Percentiles rank a stretch among this genome's conserved stretches.
Evolutionary conservation across 257 asterid genomes (phyloP).

Genomic region (Scutellaria barbata): DNA sequence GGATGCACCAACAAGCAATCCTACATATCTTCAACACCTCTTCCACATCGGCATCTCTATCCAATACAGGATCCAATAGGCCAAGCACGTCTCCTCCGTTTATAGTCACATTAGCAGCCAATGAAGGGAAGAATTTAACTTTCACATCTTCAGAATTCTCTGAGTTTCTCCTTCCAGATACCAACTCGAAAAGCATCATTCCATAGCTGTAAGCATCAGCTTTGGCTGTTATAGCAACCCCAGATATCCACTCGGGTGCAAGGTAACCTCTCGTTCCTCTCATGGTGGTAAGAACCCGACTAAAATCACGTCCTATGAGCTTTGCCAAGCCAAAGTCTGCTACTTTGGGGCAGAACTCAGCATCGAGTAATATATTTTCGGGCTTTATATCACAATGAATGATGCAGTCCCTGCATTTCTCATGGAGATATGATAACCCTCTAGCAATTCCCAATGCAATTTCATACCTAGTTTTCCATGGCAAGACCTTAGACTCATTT

Average conservation of each 20-base stretch:
- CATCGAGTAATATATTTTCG: slow-evolving; percentile 49
- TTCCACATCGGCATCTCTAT: slow-evolving; percentile 34
- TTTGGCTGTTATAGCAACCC: slow-evolving; percentile 53
- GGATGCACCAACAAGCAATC: slow-evolving; percentile 56
- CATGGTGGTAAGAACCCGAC: slow-evolving; percentile 53
- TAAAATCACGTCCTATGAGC: slow-evolving; percentile 56
- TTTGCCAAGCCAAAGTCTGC: slow-evolving; percentile 58
- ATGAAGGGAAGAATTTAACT: slow-evolving; percentile 43
- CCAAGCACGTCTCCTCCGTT: slow-evolving; percentile 46
- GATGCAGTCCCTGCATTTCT: slow-evolving; percentile 59
- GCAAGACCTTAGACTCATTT: slow-evolving; percentile 31
- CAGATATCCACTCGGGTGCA: slow-evolving; percentile 57
- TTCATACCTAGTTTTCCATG: slow-evolving; percentile 51
- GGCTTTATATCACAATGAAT: slow-evolving; percentile 62
- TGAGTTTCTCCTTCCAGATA: slow-evolving; percentile 52
- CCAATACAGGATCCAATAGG: slow-evolving; percentile 45
- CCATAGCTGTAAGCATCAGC: slow-evolving; percentile 59
- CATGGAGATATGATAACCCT: slow-evolving; percentile 57
- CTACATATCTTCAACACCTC: slow-evolving; percentile 50
- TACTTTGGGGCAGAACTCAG: slow-evolving; percentile 46
- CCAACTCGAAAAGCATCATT: slow-evolving; percentile 57
- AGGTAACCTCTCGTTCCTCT: slow-evolving; percentile 57
- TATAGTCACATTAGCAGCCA: slow-evolving; percentile 31
- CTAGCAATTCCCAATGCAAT: slow-evolving; percentile 52
- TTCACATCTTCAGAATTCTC: slow-evolving; percentile 41